Evolutionary conservation across 2,329 filamentous ascomycete genomes (phyloP).

Genomic region (Arthrobotrys entomopaga): DNA sequence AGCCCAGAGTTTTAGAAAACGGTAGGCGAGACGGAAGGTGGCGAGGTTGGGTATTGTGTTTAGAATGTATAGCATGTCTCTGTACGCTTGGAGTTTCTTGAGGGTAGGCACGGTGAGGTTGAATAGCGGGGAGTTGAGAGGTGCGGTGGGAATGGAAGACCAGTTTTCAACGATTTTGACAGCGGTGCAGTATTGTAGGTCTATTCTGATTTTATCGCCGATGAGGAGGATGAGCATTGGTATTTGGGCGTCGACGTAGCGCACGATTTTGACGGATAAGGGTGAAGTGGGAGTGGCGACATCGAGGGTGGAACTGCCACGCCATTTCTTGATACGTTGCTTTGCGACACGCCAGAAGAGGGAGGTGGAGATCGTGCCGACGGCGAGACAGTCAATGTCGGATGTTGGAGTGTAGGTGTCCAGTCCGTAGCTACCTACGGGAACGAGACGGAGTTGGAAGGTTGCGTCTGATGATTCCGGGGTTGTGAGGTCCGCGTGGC

Average conservation of each 20-base stretch:
- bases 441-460: constrained; percentile 67
- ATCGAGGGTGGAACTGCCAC: constrained; percentile 59
- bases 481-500: constrained; percentile 57
- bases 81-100: constrained; percentile 72
- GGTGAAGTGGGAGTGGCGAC: constrained; percentile 14
- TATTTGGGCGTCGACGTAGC: constrained; percentile 70
- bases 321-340: constrained; percentile 66
- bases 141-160: constrained; percentile 62
- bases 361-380: constrained; percentile 70
- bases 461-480: constrained; percentile 57
- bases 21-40: constrained; percentile 70
- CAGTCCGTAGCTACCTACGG: constrained; percentile 74
- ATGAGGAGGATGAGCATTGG: constrained; percentile 74
- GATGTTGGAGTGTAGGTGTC: constrained; percentile 71
- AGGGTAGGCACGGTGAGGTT: constrained; percentile 69
- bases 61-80: constrained; percentile 72
- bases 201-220: constrained; percentile 68
- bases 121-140: constrained; percentile 68
- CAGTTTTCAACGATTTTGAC: constrained; percentile 67
- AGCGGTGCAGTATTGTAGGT: constrained; percentile 75
- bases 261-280: constrained; percentile 66
- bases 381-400: constrained; percentile 74
- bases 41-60: constrained; percentile 70
- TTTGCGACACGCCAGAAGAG: constrained; percentile 71
- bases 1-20: constrained; percentile 72